Base-by-base conservation (phyloP, 805 yeast genomes). In the Zygotorulaspora danielsina region DNA sequence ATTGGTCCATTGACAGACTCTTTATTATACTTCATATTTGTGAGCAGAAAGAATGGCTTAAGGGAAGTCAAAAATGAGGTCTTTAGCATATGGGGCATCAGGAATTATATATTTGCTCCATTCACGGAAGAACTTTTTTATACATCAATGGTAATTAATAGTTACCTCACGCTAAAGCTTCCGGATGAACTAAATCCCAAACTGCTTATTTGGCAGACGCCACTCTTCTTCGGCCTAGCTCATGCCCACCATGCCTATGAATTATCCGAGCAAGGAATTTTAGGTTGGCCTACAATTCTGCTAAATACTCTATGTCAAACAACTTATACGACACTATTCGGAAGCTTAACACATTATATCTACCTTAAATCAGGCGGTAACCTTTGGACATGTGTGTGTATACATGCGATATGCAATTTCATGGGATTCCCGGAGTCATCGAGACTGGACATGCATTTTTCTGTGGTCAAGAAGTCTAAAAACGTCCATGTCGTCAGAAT, bases 161-260 rank as follows among this genome's bases (percentile, higher is more conserved):
- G 46, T 5, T 53, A 53, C 37, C 19, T 52, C 16, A n/a, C 39
- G 2, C 34, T 54, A 13, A 32, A 38, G 5, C 38, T 45, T 2
- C 26, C 17, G 3, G 39, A 36, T 5, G 17, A 38, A 13, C 30
- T 48, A 12, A 31, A 39, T 19, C 31, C 32, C 12, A 40, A 31
- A 4, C 32, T 42, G 15, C 39, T 56, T 20, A 21, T 53, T 5
- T 48, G 54, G 52, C 40, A 46, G 32, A 48, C 57, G 2, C 61
- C 63, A 0, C 28, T 59, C 10, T 59, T 54, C 41, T 63, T 63
- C 35, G 66, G 66, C 4, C 31, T 61, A 4, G 66, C 67, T 0
- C 67, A 63, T 39, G 34, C 51, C 6, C 67, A 63, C 35, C 67
- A 63, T 39, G 65, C 57, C 0, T 59, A 52, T 36, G 64, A 59